Conservation (phyloP, 768 basidiomycete species). For the Collybiopsis luxurians region DNA sequence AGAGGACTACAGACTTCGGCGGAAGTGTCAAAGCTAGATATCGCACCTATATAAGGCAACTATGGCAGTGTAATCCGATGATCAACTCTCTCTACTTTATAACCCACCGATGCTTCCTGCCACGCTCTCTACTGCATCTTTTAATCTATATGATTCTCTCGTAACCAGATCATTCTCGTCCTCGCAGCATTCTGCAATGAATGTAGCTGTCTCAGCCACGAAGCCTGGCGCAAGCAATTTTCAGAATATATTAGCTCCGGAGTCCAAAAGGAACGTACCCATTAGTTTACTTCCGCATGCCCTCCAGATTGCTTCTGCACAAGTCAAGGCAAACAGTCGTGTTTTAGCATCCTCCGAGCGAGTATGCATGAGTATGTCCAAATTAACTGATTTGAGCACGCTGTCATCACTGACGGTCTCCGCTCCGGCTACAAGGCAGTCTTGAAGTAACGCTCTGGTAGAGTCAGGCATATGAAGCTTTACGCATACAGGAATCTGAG, state of each 20-base stretch:
- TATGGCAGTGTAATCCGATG: too few relatives aligned
- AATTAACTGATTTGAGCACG: constrained; percentile 78
- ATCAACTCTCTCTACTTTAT: not conserved
- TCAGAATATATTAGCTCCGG: not conserved
- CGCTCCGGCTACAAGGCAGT: constrained; percentile 53
- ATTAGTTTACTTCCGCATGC: constrained; percentile 71
- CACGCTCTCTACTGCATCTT: constrained; percentile 66
- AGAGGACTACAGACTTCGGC: too few relatives aligned
- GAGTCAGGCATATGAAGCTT: constrained; percentile 33
- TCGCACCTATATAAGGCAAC: too few relatives aligned
- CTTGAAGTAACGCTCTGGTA: constrained; percentile 36
- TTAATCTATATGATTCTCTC: constrained; percentile 62
- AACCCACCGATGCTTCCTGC: constrained; percentile 57
- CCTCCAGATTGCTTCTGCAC: constrained; percentile 74
- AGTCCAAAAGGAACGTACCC: constrained; percentile 40
- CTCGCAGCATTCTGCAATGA: constrained; percentile 84
- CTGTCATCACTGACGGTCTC: constrained; percentile 54
- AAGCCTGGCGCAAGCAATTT: constrained; percentile 47
- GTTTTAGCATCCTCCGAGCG: constrained; percentile 73
- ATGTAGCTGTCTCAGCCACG: constrained; percentile 77
- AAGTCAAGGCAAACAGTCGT: constrained; percentile 69
- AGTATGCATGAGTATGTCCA: constrained; percentile 83
- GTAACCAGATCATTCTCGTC: constrained; percentile 88
- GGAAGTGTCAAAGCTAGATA: too few relatives aligned
- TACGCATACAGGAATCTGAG: constrained; percentile 60